Evolutionary conservation across 805 yeast species (phyloP), one percentile per base, ranked within the genome.

Genomic region (Suhomyces canberraensis): DNA sequence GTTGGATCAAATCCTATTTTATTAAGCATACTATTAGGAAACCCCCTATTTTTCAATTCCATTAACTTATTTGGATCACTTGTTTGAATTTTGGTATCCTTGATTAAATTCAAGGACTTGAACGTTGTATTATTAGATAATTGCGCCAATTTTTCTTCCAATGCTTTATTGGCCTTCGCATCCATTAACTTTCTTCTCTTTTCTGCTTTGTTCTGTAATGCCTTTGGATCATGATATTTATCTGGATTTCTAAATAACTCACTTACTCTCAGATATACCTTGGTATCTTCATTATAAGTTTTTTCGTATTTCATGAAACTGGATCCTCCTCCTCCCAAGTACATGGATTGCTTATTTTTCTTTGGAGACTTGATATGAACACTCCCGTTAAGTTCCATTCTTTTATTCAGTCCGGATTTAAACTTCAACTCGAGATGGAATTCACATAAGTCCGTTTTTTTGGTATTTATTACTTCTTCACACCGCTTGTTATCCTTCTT

Each of bases 311-410:
- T 50, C 36, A 49, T 48, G 21, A 43, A 37, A 22, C 37, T 41
- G 11, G 34, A 35, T 6, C 46, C 61, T 4, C 64, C 69, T 8
- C 48, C 62, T 4, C 65, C 69, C 33, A 67, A 48, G 29, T 65
- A 65, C 44, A 76, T 57, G 0, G 72, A 64, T 39, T 71, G 48
- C 26, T 37, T 51, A 25, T 22, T 52, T 32, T 66, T 61, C 17
- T 68, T 66, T 4, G 89, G 80, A 5, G 87, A 74, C 48, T 78
- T 71, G 59, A 76, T 56, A 39, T 79, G 60, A 41, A 73, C 66
- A 41, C 76, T 63, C 11, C 84, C 76, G 56, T 79, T 84, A 36
- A 91, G 66, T 56, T 90, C 98, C 67, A 87, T 75, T 43, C 98
- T 66, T 42, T 75, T 71, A n/a, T 79, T 71, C 15, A 77, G 73